phyloP scores from a whole-genome alignment of 2,329 filamentous ascomycete genomes.

The Cytospora paraplurivora region DNA sequence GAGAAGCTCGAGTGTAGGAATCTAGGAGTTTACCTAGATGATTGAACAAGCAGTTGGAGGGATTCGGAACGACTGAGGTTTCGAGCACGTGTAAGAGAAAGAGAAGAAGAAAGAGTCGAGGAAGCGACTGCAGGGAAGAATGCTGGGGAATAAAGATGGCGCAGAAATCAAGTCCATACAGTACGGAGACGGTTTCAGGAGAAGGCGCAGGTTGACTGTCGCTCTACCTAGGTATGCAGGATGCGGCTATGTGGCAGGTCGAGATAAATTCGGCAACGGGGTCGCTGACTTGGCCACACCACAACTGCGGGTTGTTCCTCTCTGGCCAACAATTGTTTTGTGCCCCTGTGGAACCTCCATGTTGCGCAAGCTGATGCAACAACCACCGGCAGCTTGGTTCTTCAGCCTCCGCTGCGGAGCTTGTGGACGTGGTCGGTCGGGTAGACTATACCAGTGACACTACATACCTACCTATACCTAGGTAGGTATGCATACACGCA shows the following conservation, averaged over 20 bases:
- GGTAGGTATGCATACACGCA: too few species aligned
- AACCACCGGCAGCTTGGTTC: too few species aligned
- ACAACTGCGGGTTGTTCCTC: slow-evolving; percentile 11
- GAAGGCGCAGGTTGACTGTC: slow-evolving; percentile 1
- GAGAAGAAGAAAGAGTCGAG: not conserved
- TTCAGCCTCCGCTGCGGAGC: too few species aligned
- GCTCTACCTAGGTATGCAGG: slow-evolving; percentile 26
- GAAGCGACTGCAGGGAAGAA: slow-evolving; percentile 9
- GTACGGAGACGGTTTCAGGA: slow-evolving; percentile 10
- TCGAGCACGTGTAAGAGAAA: not conserved
- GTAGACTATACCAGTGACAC: too few species aligned
- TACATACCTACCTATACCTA: too few species aligned
- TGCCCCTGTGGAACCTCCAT: not conserved
- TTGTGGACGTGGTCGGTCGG: too few species aligned
- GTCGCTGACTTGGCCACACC: slow-evolving; percentile 9
- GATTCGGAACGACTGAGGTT: not conserved
- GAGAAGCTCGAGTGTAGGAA: not conserved
- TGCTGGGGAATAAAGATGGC: slow-evolving; percentile 13
- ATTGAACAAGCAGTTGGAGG: not conserved
- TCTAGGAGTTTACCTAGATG: too few species aligned
- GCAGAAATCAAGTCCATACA: slow-evolving; percentile 3
- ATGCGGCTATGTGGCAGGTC: slow-evolving; percentile 15
- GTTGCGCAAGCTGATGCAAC: not conserved
- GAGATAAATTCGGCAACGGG: slow-evolving; percentile 28
- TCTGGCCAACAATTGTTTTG: slow-evolving; percentile 12